These are phyloP conservation scores for Botrytis porri DNA, from an alignment of 2,329 filamentous ascomycete species.

Conservation along the genomic window DNA sequence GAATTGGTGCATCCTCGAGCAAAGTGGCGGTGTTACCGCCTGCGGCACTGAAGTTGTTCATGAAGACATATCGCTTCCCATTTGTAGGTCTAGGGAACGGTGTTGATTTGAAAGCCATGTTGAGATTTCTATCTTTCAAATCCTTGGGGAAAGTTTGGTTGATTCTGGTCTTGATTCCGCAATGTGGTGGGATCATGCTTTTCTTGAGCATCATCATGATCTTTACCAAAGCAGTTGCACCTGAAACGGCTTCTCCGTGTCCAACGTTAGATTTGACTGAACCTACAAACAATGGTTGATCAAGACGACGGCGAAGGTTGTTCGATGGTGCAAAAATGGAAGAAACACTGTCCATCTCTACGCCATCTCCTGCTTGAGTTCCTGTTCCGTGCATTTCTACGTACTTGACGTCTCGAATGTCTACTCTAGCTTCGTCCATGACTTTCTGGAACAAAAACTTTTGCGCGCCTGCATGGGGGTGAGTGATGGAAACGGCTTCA, in stretches of 20 bases:
- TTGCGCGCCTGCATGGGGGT: slow-evolving; percentile 21
- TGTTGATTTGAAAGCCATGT: slow-evolving; percentile 27
- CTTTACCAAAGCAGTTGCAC: slow-evolving; percentile 33
- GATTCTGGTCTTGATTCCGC: slow-evolving; percentile 37
- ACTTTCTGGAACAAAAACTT: slow-evolving; percentile 20
- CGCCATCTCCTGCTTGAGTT: slow-evolving; percentile 22
- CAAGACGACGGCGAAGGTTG: slow-evolving; percentile 28
- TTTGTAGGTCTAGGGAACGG: slow-evolving; percentile 38
- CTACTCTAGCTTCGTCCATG: slow-evolving; percentile 19
- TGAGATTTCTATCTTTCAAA: slow-evolving; percentile 38
- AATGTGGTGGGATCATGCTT: slow-evolving; percentile 31
- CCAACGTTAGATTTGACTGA: slow-evolving; percentile 21
- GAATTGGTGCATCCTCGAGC: slow-evolving; percentile 27
- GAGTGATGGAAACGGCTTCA: neutral
- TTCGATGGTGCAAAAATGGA: slow-evolving; percentile 23
- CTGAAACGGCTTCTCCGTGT: slow-evolving; percentile 26
- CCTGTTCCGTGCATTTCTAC: slow-evolving; percentile 24
- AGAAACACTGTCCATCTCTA: slow-evolving; percentile 21
- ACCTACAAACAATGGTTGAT: slow-evolving; percentile 19
- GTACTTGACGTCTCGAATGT: slow-evolving; percentile 21
- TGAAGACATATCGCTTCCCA: slow-evolving; percentile 39
- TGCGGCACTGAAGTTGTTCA: slow-evolving; percentile 49
- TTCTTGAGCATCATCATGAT: slow-evolving; percentile 35
- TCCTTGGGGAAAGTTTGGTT: slow-evolving; percentile 34
- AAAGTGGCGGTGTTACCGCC: slow-evolving; percentile 30